phyloP scores from a whole-genome alignment of 208 protist genomes.

The Acanthamoeba royreba region DNA sequence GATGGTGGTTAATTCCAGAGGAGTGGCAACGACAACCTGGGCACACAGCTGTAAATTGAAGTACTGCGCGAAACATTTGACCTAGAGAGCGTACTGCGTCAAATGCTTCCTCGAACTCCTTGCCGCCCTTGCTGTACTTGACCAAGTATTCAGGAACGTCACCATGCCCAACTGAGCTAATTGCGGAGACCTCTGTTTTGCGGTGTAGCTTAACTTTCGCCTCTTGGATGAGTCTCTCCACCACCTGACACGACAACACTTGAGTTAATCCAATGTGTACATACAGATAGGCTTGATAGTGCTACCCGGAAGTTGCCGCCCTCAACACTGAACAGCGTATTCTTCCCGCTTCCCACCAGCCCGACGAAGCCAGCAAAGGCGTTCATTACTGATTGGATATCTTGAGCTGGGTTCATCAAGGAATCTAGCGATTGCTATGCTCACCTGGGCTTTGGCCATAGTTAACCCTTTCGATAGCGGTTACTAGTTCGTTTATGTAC shows the following conservation, averaged over 20 bases:
- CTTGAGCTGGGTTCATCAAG: no score
- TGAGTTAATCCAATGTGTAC: not conserved
- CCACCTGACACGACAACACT: no score
- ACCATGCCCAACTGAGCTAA: not conserved
- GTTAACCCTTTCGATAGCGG: not conserved
- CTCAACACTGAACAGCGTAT: not conserved
- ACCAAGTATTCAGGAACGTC: not conserved
- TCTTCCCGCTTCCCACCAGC: not conserved
- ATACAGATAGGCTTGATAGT: not conserved
- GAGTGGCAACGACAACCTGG: not conserved
- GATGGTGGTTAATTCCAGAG: not conserved
- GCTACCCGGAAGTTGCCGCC: not conserved
- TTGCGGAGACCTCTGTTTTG: not conserved
- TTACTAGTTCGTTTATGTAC: not conserved
- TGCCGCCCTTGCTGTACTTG: not conserved
- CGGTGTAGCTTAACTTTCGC: not conserved
- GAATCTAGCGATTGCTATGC: no score
- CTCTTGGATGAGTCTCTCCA: not conserved
- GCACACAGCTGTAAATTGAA: not conserved
- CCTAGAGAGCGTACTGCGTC: no score
- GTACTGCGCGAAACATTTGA: no score
- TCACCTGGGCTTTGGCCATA: conserved; percentile 7
- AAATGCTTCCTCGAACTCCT: not conserved
- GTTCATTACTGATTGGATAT: not conserved
- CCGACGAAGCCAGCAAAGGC: not conserved